Evolutionary conservation across 2,329 filamentous ascomycete genomes (phyloP).

Genomic region (Periglandula ipomoeae): DNA sequence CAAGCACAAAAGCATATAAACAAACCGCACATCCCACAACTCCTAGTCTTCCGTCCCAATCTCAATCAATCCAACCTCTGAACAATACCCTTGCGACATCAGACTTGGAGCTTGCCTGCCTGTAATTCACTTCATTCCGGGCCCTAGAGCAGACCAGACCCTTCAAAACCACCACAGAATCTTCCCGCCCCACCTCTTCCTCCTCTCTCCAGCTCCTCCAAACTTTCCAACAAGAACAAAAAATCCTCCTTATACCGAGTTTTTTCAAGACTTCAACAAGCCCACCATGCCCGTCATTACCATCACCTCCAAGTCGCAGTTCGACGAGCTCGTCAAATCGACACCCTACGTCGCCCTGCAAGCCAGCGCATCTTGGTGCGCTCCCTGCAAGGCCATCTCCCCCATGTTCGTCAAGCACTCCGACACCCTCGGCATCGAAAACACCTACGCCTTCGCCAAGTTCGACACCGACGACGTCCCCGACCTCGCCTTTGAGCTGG

Average conservation of each 20-base stretch:
- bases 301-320: slow-evolving; percentile 35
- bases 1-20: too few relatives aligned
- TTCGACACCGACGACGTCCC: slow-evolving; percentile 48
- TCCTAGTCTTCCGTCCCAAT: too few relatives aligned
- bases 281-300: slow-evolving; percentile 24
- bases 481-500: slow-evolving; percentile 39
- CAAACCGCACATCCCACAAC: too few relatives aligned
- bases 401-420: slow-evolving; percentile 44
- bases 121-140: too few relatives aligned
- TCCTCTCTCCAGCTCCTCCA: not conserved
- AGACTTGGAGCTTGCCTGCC: too few relatives aligned
- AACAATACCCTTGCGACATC: too few relatives aligned
- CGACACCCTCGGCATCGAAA: slow-evolving; percentile 23
- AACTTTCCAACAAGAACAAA: not conserved
- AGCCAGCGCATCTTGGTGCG: slow-evolving; percentile 53
- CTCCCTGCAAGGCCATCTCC: slow-evolving; percentile 50
- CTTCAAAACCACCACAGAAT: too few relatives aligned
- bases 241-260: not conserved
- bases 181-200: not conserved
- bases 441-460: slow-evolving; percentile 45
- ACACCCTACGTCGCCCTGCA: slow-evolving; percentile 46
- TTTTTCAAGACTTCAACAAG: not conserved
- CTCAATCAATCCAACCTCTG: too few relatives aligned
- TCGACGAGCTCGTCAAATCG: slow-evolving; percentile 36
- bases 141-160: too few relatives aligned